These are phyloP conservation scores for Zymoseptoria pseudotritici DNA, from an alignment of 2,329 filamentous ascomycete genomes.

Conservation along the genomic window DNA sequence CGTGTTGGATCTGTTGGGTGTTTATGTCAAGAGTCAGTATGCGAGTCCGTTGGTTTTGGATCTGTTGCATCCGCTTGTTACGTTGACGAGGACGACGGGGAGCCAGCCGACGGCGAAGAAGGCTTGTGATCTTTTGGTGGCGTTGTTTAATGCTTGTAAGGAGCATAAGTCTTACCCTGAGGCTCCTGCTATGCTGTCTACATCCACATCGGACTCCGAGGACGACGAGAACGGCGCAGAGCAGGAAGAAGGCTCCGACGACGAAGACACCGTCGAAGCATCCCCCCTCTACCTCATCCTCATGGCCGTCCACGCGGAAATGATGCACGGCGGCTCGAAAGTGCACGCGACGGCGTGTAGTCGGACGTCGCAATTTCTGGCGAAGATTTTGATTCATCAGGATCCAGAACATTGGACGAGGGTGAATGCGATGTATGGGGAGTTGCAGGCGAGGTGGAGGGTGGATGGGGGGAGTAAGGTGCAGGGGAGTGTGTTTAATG, in stretches of 20 bases:
- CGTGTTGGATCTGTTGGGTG: conserved; percentile 76
- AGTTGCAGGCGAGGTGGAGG: conserved; percentile 39
- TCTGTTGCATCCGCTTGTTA: conserved; percentile 68
- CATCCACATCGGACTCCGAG: conserved; percentile 19
- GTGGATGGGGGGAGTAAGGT: conserved; percentile 35
- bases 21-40: conserved; percentile 75
- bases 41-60: conserved; percentile 59
- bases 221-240: not conserved
- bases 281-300: conserved; percentile 51
- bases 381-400: conserved; percentile 51
- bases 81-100: conserved; percentile 66
- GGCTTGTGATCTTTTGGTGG: conserved; percentile 62
- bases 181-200: conserved; percentile 23
- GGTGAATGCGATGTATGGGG: conserved; percentile 36
- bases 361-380: conserved; percentile 60
- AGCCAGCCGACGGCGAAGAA: conserved; percentile 69
- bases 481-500: conserved; percentile 38
- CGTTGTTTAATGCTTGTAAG: conserved; percentile 59
- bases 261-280: conserved; percentile 23
- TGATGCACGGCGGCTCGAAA: conserved; percentile 55
- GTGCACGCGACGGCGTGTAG: conserved; percentile 69
- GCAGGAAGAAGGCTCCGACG: not conserved
- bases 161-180: conserved; percentile 39
- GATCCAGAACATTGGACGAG: conserved; percentile 34
- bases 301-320: conserved; percentile 60